Base-by-base conservation (phyloP, 352 stramenopile genomes). In the Thalassiosira delicatula region DNA sequence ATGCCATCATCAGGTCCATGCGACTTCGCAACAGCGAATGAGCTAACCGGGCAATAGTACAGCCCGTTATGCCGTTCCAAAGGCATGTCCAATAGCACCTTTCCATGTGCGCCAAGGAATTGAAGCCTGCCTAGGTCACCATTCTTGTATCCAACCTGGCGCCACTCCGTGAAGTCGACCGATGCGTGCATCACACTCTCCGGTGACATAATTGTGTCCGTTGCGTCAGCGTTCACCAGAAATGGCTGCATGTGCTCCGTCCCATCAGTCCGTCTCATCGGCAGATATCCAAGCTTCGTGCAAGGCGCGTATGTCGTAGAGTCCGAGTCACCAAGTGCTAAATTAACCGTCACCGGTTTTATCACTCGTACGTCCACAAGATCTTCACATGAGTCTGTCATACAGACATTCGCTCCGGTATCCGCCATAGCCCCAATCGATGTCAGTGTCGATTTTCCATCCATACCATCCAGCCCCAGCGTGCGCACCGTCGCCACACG, bases 191-290 rank as follows among this genome's bases (percentile, higher is more conserved):
- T n/a, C 25, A 69, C 56, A 30, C 35, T 40, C 12, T 69, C 21
- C 29, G 66, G 66, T 1, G 66, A 74, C 32, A 74, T 46, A 7
- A 74, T 74, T 0, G 17, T 65, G 40, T 74, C 66, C 0, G 49
- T 59, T 12, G 66, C 66, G 21, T 32, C 9, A 5, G 40, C 14
- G 25, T 63, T 65, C 21, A 54, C 27, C 2, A 74, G 35, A 14
- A 62, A 51, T 40, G 51, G 51, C 40, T 74, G 66, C 0, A 65
- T 3, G 29, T 74, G 51, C 5, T 65, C 44, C 17, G 32, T 11
- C 5, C 51, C 27, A 54, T 74, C 33, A 3, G 11, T 30, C 9
- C 17, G 5, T 12, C 5, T 27, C 27, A 74, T 42, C 2, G 66
- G 66, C 2, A 74, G 49, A 23, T 56, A 74, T 0, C 49, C 66